These are phyloP conservation scores for Penicillium griseofulvum DNA, from an alignment of 2,329 filamentous ascomycete species.

Conservation along the genomic window DNA sequence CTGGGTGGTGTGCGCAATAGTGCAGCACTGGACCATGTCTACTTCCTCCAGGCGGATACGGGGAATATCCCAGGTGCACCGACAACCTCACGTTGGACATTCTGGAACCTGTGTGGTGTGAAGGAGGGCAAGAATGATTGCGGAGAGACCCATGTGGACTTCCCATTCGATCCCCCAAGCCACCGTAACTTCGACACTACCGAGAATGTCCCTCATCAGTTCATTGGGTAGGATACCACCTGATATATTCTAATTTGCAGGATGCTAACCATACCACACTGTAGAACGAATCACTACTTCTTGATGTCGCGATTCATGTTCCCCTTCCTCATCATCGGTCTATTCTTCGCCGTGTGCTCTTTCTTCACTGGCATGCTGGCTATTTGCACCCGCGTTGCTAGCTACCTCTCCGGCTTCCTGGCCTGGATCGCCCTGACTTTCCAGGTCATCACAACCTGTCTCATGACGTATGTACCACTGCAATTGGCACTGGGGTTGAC, in stretches of 20 bases:
- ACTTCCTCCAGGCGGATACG: slow-evolving; percentile 81
- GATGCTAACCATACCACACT: slow-evolving; percentile 14
- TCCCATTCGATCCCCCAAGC: slow-evolving; percentile 61
- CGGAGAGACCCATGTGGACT: slow-evolving; percentile 60
- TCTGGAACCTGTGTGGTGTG: slow-evolving; percentile 75
- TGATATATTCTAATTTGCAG: background rate
- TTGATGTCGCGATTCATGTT: slow-evolving; percentile 90
- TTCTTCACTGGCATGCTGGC: slow-evolving; percentile 48
- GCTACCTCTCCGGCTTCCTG: slow-evolving; percentile 53
- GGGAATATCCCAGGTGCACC: slow-evolving; percentile 67
- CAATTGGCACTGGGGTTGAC: background rate
- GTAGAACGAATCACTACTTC: slow-evolving; percentile 65
- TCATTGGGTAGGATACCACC: slow-evolving; percentile 49
- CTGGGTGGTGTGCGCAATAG: slow-evolving; percentile 58
- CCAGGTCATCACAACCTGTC: slow-evolving; percentile 55
- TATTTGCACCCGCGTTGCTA: slow-evolving; percentile 53
- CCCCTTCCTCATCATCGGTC: slow-evolving; percentile 80
- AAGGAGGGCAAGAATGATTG: slow-evolving; percentile 61
- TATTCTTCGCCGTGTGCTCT: slow-evolving; percentile 65
- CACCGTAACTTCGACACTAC: slow-evolving; percentile 59
- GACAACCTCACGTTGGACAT: slow-evolving; percentile 77
- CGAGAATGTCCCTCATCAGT: slow-evolving; percentile 52
- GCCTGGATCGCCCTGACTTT: slow-evolving; percentile 56
- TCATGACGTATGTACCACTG: slow-evolving; percentile 60
- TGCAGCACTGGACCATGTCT: slow-evolving; percentile 68